Evolutionary conservation across 495 filamentous ascomycete species (phyloP), one percentile per base, ranked within the genome.

Genomic region (Penicillium steckii): DNA sequence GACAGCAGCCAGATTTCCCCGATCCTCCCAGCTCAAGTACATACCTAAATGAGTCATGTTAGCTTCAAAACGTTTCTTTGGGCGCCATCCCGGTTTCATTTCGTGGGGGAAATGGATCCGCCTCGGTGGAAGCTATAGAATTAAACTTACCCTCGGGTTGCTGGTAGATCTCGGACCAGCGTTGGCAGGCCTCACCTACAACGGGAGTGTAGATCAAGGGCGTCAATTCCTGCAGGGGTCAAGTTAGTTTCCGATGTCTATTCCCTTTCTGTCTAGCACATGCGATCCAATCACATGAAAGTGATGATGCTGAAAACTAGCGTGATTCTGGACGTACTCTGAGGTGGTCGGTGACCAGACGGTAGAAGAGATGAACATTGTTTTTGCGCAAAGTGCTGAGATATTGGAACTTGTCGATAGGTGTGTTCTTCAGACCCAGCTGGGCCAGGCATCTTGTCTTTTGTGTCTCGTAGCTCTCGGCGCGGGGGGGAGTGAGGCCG

Each of bases 191-290:
- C 66, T 98, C 93, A 57, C 94, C 94, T 59, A 98, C 95, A 56
- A 91, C 94, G 4, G 94, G 94, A 15, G 94, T 98, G 74, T 98
- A 98, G 61, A 98, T 95, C 50, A 97, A 75, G 38, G 94, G 94
- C 59, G 95, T 96, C 58, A 97, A 72, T 64, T 93, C 88, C 73
- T 88, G 71, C 49, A 55, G 43, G 42, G 27, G 32, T 46, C 12
- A n/a, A n/a, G 21, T 50, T 48, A 38, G 25, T 44, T 38, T 19
- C 8, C 8, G 9, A 12, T 29, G 18, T 21, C 21, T 3, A 22
- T 4, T 21, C 18, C 18, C 18, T 12, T 23, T 41, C 6, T 24
- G 18, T 12, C 33, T 46, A 54, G 50, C 56, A 55, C 48, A 38
- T 46, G 40, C 37, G 27, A 10, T 46, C 27, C 21, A 35, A 43